phyloP scores from a whole-genome alignment of 768 basidiomycete genomes.

The Mycena pura region DNA sequence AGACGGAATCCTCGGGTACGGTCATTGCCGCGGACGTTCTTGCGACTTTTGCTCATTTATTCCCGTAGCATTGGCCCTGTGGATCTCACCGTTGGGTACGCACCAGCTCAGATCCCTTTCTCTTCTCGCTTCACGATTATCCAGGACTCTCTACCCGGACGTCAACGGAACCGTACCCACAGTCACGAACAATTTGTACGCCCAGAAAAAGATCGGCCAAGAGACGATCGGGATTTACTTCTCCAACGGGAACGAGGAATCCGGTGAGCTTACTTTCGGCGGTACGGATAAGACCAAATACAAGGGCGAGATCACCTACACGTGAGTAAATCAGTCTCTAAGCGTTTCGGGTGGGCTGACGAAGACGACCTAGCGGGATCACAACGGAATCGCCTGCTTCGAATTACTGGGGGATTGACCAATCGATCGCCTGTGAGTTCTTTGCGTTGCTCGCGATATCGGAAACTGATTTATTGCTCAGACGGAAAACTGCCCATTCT shows the following conservation, averaged over 20 bases:
- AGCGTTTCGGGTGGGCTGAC: no score
- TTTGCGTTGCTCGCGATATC: background rate
- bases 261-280: conserved; percentile 48
- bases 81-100: conserved; percentile 57
- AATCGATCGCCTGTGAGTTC: conserved; percentile 49
- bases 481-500: conserved; percentile 53
- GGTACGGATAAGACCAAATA: conserved; percentile 53
- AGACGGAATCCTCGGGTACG: conserved; percentile 76
- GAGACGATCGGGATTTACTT: conserved; percentile 59
- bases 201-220: conserved; percentile 44
- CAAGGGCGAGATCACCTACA: conserved; percentile 50
- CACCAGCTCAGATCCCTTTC: no score
- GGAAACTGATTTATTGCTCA: no score
- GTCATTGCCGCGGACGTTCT: background rate
- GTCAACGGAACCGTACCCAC: conserved; percentile 59
- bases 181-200: conserved; percentile 61
- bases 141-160: conserved; percentile 31
- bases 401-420: conserved; percentile 67
- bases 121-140: conserved; percentile 37
- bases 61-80: conserved; percentile 62
- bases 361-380: background rate
- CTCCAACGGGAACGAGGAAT: conserved; percentile 39
- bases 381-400: conserved; percentile 51
- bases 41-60: background rate
- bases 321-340: no score